Conservation (phyloP, 768 basidiomycete genomes). For the Pisolithus microcarpus region DNA sequence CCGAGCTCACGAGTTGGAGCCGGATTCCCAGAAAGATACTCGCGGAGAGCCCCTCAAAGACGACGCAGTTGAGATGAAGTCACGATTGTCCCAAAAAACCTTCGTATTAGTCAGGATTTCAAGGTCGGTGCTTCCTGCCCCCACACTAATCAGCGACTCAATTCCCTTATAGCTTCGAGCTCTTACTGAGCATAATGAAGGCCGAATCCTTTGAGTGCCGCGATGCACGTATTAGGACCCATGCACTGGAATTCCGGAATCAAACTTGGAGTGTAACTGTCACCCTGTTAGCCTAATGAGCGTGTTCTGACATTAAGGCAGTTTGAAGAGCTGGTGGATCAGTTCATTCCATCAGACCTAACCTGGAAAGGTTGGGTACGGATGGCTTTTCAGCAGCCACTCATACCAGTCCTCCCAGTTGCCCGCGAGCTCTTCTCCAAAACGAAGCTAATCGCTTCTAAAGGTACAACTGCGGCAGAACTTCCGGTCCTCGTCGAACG, state of each 20-base stretch:
- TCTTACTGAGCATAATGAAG: conserved; percentile 73
- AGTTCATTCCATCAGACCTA: conserved; percentile 72
- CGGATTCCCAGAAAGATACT: conserved; percentile 8
- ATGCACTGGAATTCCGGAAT: conserved; percentile 74
- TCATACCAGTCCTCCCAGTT: conserved; percentile 71
- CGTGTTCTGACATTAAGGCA: conserved; percentile 21
- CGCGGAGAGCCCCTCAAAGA: conserved; percentile 27
- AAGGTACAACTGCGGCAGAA: conserved; percentile 25
- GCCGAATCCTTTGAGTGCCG: conserved; percentile 80
- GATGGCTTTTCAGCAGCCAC: conserved; percentile 75
- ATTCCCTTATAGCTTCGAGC: conserved; percentile 44
- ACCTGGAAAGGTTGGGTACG: conserved; percentile 79
- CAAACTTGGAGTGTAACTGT: conserved; percentile 72
- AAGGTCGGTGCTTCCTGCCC: conserved; percentile 36
- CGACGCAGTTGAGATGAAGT: conserved; percentile 77
- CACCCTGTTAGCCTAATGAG: neutral
- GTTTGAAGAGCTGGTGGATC: conserved; percentile 75
- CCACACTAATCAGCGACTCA: conserved; percentile 15
- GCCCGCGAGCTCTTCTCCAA: conserved; percentile 73
- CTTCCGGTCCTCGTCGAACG: conserved; percentile 14
- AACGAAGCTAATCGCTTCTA: conserved; percentile 58
- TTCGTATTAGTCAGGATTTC: conserved; percentile 75
- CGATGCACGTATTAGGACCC: conserved; percentile 72
- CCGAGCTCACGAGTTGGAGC: conserved; percentile 11
- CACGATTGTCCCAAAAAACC: conserved; percentile 72